A percentile compares a stretch with the other conserved stretches of the same genome.
phyloP scores from a whole-genome alignment of 176 grass and related monocot genomes.

The Guadua angustifolia region DNA sequence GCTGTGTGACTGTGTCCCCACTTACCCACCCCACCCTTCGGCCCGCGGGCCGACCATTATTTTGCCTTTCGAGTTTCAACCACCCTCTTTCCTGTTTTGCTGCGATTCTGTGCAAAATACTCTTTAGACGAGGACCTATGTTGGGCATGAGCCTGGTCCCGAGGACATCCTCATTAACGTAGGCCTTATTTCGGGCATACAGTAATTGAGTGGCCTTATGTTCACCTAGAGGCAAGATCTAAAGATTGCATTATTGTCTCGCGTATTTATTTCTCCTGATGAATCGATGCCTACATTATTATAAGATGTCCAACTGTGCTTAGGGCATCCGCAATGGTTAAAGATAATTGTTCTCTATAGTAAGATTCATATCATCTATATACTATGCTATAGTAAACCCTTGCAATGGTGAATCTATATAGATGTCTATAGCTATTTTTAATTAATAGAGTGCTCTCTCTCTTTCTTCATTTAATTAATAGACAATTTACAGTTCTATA shows the following conservation, averaged over 20 bases:
- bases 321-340: too few species aligned
- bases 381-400: too few species aligned
- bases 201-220: slow-evolving; percentile 10
- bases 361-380: too few species aligned
- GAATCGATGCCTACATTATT: slow-evolving; percentile 22
- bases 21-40: slow-evolving; percentile 35
- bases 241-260: slow-evolving; percentile 16
- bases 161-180: slow-evolving; percentile 11
- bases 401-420: too few species aligned
- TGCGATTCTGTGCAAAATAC: slow-evolving; percentile 32
- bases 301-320: background rate
- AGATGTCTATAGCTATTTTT: too few species aligned
- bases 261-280: slow-evolving; percentile 33
- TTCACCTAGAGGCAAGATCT: background rate
- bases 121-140: slow-evolving; percentile 29
- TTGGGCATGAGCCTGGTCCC: slow-evolving; percentile 37
- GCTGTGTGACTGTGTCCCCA: slow-evolving; percentile 11
- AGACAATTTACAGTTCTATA: too few species aligned
- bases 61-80: slow-evolving; percentile 27
- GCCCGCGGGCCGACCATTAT: slow-evolving; percentile 19
- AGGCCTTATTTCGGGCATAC: background rate
- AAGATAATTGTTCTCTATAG: too few species aligned
- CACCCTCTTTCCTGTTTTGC: slow-evolving; percentile 22
- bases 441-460: too few species aligned
- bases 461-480: too few species aligned